Evolutionary conservation across 176 grass and related monocot genomes (phyloP).

Genomic region (Coix lacrymajobi): DNA sequence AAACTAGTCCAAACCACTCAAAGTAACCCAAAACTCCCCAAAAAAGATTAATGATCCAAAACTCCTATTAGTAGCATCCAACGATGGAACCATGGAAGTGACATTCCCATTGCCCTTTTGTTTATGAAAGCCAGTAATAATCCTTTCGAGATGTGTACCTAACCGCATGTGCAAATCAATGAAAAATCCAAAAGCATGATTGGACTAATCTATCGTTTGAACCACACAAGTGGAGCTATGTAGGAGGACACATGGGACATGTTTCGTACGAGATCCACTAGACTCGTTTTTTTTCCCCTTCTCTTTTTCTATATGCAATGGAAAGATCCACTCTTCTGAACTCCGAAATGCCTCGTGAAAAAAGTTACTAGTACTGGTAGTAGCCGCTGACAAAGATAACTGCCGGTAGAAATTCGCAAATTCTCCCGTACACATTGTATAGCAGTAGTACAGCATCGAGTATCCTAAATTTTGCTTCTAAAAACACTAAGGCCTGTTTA

Average conservation of each 20-base stretch:
- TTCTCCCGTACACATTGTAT: not conserved
- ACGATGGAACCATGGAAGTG: not conserved
- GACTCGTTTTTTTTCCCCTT: not conserved
- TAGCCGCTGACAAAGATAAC: not conserved
- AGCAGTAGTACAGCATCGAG: too few relatives aligned
- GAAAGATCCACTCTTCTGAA: not conserved
- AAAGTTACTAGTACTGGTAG: not conserved
- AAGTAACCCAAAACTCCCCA: not conserved
- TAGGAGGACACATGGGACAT: slow-evolving; percentile 3
- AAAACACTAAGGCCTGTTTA: too few relatives aligned
- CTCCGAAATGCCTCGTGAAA: not conserved
- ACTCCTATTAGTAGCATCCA: not conserved
- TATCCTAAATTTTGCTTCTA: too few relatives aligned
- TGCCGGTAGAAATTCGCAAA: not conserved
- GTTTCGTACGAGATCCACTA: not conserved
- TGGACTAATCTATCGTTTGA: not conserved
- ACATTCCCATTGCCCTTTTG: not conserved
- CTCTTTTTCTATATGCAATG: not conserved
- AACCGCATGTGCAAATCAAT: not conserved
- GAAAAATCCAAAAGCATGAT: not conserved
- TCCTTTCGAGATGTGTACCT: not conserved
- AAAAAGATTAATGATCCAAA: not conserved
- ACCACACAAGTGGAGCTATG: not conserved
- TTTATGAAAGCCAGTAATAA: not conserved
- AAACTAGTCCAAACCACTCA: not conserved